Evolutionary conservation across 805 yeast species (phyloP).

Genomic region (Ogataea dorogensis): DNA sequence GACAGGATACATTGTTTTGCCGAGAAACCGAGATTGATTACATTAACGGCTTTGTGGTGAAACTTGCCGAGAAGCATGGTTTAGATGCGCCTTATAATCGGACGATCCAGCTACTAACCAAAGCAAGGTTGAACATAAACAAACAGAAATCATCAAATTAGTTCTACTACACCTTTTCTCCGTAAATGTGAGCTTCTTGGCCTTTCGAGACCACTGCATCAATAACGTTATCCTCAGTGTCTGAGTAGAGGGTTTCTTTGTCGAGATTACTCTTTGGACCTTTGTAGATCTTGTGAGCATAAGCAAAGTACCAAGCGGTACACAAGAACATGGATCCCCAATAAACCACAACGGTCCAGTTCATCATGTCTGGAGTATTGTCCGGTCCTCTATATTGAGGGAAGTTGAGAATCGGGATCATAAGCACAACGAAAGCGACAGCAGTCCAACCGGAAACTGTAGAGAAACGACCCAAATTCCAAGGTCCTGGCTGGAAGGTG

Average conservation of each 20-base stretch:
- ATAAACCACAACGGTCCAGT: constrained; percentile 61
- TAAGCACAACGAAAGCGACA: constrained; percentile 47
- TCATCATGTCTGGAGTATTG: constrained; percentile 43
- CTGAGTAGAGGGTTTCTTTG: constrained; percentile 32
- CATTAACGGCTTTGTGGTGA: constrained; percentile 77
- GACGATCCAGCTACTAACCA: constrained; percentile 46
- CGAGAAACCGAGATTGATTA: constrained; percentile 74
- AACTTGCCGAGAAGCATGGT: constrained; percentile 47
- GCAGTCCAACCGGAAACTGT: constrained; percentile 46
- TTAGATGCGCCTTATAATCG: constrained; percentile 47
- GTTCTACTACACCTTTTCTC: constrained; percentile 2
- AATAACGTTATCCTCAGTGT: constrained; percentile 23
- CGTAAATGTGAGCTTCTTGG: constrained; percentile 11
- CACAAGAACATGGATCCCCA: constrained; percentile 56
- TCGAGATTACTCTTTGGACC: constrained; percentile 60
- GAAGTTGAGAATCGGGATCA: constrained; percentile 61
- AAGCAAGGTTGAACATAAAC: constrained; percentile 31
- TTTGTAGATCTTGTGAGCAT: constrained; percentile 56
- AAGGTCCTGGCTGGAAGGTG: constrained; percentile 60
- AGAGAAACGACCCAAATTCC: constrained; percentile 55
- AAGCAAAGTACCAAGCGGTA: constrained; percentile 45
- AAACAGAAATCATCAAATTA: constrained; percentile 9
- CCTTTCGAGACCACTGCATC: constrained; percentile 20
- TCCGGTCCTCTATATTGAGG: constrained; percentile 44
- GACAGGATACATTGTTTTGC: constrained; percentile 57